Percentiles rank a stretch among this genome's conserved stretches.
Conservation (phyloP, 2,329 filamentous ascomycete genomes). For the Claviceps sp. region DNA sequence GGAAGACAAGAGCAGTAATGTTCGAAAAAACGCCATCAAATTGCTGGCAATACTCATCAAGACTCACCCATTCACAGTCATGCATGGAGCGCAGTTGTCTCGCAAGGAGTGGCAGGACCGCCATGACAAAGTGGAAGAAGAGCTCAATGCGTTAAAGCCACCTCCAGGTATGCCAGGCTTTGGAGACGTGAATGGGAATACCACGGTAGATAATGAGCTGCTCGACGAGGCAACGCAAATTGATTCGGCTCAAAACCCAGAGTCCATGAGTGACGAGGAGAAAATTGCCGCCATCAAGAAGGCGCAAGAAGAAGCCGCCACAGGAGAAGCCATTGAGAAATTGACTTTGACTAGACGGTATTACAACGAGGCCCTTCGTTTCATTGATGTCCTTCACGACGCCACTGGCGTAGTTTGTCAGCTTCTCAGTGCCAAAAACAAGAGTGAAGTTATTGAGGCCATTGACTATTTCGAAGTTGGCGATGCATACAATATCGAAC, state of each 20-base stretch:
- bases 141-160: constrained; percentile 70
- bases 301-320: constrained; percentile 75
- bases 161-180: constrained; percentile 53
- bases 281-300: constrained; percentile 61
- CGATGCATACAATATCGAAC: constrained; percentile 91
- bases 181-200: constrained; percentile 51
- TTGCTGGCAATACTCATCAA: constrained; percentile 77
- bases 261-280: constrained; percentile 65
- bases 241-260: constrained; percentile 53
- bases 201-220: constrained; percentile 61
- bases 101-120: constrained; percentile 75
- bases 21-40: constrained; percentile 89
- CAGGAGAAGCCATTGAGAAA: constrained; percentile 76
- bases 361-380: constrained; percentile 83
- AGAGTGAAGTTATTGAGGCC: constrained; percentile 95
- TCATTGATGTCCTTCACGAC: constrained; percentile 81
- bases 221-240: constrained; percentile 82
- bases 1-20: constrained; percentile 97
- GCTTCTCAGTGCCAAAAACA: constrained; percentile 85
- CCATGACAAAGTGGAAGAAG: constrained; percentile 68
- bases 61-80: constrained; percentile 84
- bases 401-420: constrained; percentile 73
- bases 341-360: constrained; percentile 80
- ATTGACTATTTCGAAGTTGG: constrained; percentile 97
- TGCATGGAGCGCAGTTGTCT: constrained; percentile 79